Conservation (phyloP, 441 rosid species). For the Erodium moschatum region DNA sequence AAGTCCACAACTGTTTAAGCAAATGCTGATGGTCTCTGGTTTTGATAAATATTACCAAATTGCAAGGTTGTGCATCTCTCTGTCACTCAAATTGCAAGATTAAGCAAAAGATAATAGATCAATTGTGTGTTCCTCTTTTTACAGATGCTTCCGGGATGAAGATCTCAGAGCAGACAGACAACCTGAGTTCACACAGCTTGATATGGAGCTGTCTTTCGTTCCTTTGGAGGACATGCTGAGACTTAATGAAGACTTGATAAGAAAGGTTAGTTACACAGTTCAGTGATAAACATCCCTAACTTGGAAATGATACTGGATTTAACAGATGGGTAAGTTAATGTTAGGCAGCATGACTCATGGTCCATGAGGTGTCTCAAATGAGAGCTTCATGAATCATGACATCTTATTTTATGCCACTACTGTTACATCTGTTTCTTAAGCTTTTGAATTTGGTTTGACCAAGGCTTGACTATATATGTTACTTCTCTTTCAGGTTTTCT, state of each 20-base stretch:
- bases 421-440: background rate
- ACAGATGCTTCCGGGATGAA: conserved; percentile 95
- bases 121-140: background rate
- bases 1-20: conserved; percentile 94
- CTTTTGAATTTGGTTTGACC: background rate
- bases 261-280: conserved; percentile 44
- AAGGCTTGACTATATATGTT: conserved; percentile 3
- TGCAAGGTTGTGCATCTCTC: conserved; percentile 57
- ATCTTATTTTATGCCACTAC: too few relatives aligned
- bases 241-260: conserved; percentile 81
- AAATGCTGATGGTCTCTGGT: conserved; percentile 96
- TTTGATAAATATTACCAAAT: conserved; percentile 91
- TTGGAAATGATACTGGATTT: background rate
- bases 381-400: background rate
- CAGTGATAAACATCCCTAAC: background rate
- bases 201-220: conserved; percentile 88
- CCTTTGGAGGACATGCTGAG: conserved; percentile 79
- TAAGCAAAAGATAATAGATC: background rate
- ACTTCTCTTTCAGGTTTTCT: conserved; percentile 51
- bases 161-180: conserved; percentile 97
- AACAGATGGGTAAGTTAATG: background rate
- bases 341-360: background rate
- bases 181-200: conserved; percentile 96
- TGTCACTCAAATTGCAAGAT: background rate
- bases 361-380: background rate